Conservation (phyloP, 2,329 filamentous ascomycete species). For the Colletotrichum sp. region DNA sequence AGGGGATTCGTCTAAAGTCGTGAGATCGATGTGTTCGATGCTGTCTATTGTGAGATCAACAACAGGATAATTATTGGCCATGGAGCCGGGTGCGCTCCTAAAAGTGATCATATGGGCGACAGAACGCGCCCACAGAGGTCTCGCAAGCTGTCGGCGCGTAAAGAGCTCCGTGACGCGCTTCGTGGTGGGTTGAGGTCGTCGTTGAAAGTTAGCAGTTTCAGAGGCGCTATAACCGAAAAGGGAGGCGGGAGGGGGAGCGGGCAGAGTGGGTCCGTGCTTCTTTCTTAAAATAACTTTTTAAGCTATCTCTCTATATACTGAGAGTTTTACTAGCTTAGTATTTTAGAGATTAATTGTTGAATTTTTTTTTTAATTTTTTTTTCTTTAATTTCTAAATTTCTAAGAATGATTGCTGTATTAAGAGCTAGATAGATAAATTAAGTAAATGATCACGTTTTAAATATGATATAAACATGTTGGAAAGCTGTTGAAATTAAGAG, state of each 20-base stretch:
- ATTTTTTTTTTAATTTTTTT: no score
- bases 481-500: neutral
- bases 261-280: neutral
- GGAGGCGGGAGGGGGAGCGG: neutral
- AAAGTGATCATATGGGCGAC: neutral
- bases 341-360: neutral
- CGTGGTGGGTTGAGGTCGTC: neutral
- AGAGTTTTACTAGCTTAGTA: neutral
- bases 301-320: neutral
- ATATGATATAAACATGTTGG: neutral
- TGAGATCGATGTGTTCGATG: slow-evolving; percentile 32
- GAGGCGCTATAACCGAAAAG: neutral
- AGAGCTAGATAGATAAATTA: neutral
- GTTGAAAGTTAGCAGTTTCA: neutral
- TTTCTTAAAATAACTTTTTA: neutral
- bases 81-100: neutral
- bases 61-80: neutral
- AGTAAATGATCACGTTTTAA: neutral
- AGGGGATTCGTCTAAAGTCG: slow-evolving; percentile 21
- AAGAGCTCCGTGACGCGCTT: neutral
- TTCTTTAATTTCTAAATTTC: neutral
- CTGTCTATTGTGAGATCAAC: slow-evolving; percentile 10
- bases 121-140: neutral
- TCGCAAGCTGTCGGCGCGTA: neutral
- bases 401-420: neutral